Evolutionary conservation across 2,329 filamentous ascomycete genomes (phyloP).

Genomic region (Didymella glomerata): DNA sequence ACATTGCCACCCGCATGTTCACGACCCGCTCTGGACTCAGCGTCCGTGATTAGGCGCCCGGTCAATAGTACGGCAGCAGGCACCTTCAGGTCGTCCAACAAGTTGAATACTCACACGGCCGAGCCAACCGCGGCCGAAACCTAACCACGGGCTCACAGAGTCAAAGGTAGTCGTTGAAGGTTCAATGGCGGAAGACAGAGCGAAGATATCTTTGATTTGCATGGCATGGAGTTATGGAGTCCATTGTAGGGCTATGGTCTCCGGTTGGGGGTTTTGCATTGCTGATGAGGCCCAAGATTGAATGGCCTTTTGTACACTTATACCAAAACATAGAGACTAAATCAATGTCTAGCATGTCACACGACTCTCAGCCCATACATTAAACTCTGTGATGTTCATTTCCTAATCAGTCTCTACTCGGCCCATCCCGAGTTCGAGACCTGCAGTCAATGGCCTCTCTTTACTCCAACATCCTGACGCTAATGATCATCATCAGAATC

Average conservation of each 20-base stretch:
- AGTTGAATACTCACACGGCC: background rate
- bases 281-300: slow-evolving; percentile 5
- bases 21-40: slow-evolving; percentile 82
- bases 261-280: slow-evolving; percentile 1
- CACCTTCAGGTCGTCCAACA: background rate
- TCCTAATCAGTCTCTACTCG: background rate
- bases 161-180: background rate
- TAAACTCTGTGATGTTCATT: background rate
- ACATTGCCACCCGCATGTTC: slow-evolving; percentile 97
- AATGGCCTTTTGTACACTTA: slow-evolving; percentile 10
- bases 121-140: background rate
- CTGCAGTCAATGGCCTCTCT: no score
- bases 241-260: background rate
- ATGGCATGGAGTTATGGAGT: slow-evolving; percentile 24
- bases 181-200: background rate
- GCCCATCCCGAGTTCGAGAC: background rate
- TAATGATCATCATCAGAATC: no score
- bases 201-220: slow-evolving; percentile 7
- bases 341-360: slow-evolving; percentile 3
- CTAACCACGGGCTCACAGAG: background rate
- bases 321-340: slow-evolving; percentile 12
- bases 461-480: no score
- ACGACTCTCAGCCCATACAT: no score
- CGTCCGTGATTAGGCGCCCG: slow-evolving; percentile 60
- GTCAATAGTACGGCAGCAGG: background rate